Conservation (phyloP, 1,284 basidiomycete species). For the Sparassis latifolia region DNA sequence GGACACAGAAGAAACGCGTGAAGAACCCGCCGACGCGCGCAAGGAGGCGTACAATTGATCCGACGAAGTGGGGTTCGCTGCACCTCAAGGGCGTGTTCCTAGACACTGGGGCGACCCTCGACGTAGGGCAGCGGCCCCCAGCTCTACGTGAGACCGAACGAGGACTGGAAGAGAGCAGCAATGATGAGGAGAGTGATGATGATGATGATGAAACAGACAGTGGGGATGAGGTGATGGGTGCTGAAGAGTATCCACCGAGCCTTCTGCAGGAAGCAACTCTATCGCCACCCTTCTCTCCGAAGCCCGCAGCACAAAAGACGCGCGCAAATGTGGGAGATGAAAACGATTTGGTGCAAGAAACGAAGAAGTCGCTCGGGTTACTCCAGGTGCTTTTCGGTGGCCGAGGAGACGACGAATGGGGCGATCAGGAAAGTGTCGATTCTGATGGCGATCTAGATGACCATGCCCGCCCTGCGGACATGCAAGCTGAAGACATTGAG, state of each 20-base stretch:
- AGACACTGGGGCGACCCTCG: slow-evolving; percentile 28
- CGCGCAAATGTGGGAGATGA: neutral
- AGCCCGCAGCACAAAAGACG: neutral
- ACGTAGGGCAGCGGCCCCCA: slow-evolving; percentile 1
- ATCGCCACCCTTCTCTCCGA: slow-evolving; percentile 1
- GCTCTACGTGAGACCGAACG: neutral
- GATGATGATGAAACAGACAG: slow-evolving; percentile 7
- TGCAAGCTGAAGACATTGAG: slow-evolving; percentile 24
- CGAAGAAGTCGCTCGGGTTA: slow-evolving; percentile 39
- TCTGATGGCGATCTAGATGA: slow-evolving; percentile 37
- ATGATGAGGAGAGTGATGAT: slow-evolving; percentile 8
- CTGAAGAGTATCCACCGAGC: neutral
- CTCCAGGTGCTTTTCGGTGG: slow-evolving; percentile 47
- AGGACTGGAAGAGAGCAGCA: slow-evolving; percentile 6
- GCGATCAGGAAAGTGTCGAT: slow-evolving; percentile 45
- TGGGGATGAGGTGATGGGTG: slow-evolving; percentile 1
- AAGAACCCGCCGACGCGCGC: slow-evolving; percentile 37
- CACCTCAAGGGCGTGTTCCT: slow-evolving; percentile 63
- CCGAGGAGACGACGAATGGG: slow-evolving; percentile 39
- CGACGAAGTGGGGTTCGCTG: slow-evolving; percentile 57
- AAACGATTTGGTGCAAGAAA: slow-evolving; percentile 40
- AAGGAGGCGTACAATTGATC: slow-evolving; percentile 54
- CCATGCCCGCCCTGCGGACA: slow-evolving; percentile 13
- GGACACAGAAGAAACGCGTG: slow-evolving; percentile 17
- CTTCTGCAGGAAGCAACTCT: neutral